Conservation (phyloP, 1,284 basidiomycete genomes). For the Heterobasidion parviporum region DNA sequence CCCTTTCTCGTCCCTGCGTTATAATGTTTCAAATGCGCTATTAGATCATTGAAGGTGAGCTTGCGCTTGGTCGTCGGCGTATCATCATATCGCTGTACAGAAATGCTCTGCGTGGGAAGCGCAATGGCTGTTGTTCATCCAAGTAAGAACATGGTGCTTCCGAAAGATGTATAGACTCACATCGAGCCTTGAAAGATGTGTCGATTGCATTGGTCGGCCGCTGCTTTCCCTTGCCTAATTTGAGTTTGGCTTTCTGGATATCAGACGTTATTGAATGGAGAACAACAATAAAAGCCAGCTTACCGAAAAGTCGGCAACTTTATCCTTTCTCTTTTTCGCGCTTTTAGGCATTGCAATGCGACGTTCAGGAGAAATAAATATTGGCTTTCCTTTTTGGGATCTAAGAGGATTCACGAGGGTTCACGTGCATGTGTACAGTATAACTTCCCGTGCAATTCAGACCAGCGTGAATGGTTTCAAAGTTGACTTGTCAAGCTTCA, state of each 20-base stretch:
- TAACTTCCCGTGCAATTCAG: no score
- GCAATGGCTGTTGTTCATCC: slow-evolving; percentile 64
- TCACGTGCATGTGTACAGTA: no score
- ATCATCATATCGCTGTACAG: slow-evolving; percentile 39
- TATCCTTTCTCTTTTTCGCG: slow-evolving; percentile 79
- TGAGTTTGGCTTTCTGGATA: slow-evolving; percentile 89
- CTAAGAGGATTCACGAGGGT: no score
- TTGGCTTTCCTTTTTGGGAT: background rate
- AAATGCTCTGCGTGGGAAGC: slow-evolving; percentile 80
- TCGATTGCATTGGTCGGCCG: slow-evolving; percentile 81
- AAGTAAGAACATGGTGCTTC: background rate
- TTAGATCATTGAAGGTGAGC: slow-evolving; percentile 72
- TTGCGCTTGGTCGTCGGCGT: slow-evolving; percentile 71
- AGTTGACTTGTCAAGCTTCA: background rate
- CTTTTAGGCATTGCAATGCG: slow-evolving; percentile 68
- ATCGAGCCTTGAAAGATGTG: slow-evolving; percentile 91
- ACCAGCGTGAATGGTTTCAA: no score
- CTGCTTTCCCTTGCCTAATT: slow-evolving; percentile 93
- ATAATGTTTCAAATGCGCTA: slow-evolving; percentile 80
- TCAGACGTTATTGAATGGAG: background rate
- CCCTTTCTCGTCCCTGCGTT: slow-evolving; percentile 70
- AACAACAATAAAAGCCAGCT: slow-evolving; percentile 1
- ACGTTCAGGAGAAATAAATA: background rate
- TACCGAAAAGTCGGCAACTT: slow-evolving; percentile 83
- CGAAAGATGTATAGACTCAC: slow-evolving; percentile 33